Evolutionary conservation across 2,329 filamentous ascomycete species (phyloP), one percentile per base, ranked within the genome.

Genomic region (Trichoderma oligosporum): DNA sequence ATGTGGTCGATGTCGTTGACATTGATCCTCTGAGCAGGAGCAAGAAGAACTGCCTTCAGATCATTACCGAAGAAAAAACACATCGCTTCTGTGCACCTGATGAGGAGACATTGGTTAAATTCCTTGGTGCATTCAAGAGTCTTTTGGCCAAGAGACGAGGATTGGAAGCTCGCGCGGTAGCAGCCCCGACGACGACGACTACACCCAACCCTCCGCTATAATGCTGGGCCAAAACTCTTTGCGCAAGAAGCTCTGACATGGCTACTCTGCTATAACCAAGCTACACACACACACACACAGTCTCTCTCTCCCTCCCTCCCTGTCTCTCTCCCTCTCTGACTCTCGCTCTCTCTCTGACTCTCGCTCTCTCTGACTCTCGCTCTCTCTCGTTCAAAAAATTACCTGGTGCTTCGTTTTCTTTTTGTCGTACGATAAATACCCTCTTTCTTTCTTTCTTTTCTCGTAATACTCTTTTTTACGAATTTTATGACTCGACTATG

Each of bases 21-120:
- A 90, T 96, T 55, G 91, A 97, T 64, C 87, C 92, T 0, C 76
- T 96, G 61, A 93, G 88, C 66, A 87, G 82, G 67, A 94, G 85
- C 64, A 97, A 96, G 76, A 82, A 80, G 45, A 85, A 89, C 68
- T 97, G 94, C 71, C 80, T 97, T 70, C 93, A 97, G 72, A 82
- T 97, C 65, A 96, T 99, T 67, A 89, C 88, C 33, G 93, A 97
- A 66, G 93, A 97, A 68, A 94, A 91, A 74, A 88, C 82, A 56
- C 89, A 87, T 65, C 82, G 86, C 27, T 88, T 94, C 62, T 89
- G 87, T 67, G 84, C 91, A 0, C 78, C 83, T 18, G 85, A 90
- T 66, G 94, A 99, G 70, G 91, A 97, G 66, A 79, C 82, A 1
- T 76, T 97, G 57, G 85, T 92, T 36, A 87, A 87, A 62, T 96